phyloP scores from a whole-genome alignment of 805 yeast genomes.

The Candida michaelii region DNA sequence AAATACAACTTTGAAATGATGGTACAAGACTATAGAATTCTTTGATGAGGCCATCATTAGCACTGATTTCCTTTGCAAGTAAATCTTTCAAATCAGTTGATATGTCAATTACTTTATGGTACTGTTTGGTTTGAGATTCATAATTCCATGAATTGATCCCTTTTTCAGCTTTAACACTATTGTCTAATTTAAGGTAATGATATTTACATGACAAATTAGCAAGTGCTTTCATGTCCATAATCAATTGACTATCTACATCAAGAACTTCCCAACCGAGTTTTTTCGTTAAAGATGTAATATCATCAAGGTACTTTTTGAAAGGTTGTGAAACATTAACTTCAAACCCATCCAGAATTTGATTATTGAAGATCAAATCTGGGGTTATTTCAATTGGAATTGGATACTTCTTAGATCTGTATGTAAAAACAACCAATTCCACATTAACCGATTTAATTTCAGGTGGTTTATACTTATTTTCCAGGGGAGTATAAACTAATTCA shows the following conservation, averaged over 20 bases:
- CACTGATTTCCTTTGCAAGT: slow-evolving; percentile 22
- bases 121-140: slow-evolving; percentile 4
- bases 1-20: slow-evolving; percentile 36
- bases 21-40: slow-evolving; percentile 35
- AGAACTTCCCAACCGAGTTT: slow-evolving; percentile 27
- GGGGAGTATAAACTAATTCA: slow-evolving; percentile 25
- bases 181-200: slow-evolving; percentile 26
- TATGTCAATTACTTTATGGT: slow-evolving; percentile 7
- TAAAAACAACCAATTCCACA: slow-evolving; percentile 33
- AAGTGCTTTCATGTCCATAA: slow-evolving; percentile 32
- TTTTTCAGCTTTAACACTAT: slow-evolving; percentile 4
- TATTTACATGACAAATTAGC: slow-evolving; percentile 34
- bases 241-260: slow-evolving; percentile 28
- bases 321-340: slow-evolving; percentile 19
- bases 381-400: slow-evolving; percentile 39
- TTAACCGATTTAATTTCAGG: slow-evolving; percentile 25
- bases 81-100: slow-evolving; percentile 11
- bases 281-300: slow-evolving; percentile 24
- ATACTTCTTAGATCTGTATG: slow-evolving; percentile 31
- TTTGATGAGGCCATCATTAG: slow-evolving; percentile 18
- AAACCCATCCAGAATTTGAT: slow-evolving; percentile 28
- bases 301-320: slow-evolving; percentile 29
- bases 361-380: slow-evolving; percentile 37
- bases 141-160: slow-evolving; percentile 2
- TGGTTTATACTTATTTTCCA: slow-evolving; percentile 16